These are phyloP conservation scores for Orbilia brochopaga DNA, from an alignment of 2,329 filamentous ascomycete species.

Conservation along the genomic window DNA sequence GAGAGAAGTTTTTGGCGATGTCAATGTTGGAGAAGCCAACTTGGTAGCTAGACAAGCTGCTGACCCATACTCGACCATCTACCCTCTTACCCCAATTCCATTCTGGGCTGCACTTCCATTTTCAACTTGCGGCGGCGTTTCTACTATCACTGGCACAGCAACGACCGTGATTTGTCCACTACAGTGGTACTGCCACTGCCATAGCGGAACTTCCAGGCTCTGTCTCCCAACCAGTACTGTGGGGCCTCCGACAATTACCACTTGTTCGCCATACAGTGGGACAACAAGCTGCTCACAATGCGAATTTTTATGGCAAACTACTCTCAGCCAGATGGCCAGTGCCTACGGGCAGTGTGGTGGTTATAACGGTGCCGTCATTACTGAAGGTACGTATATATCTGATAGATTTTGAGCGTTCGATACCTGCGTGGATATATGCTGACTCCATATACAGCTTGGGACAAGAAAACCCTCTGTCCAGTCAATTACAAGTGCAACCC, in stretches of 20 bases:
- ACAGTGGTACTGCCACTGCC: conserved; percentile 40
- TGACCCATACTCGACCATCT: conserved; percentile 48
- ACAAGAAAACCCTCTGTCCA: conserved; percentile 40
- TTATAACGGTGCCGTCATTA: conserved; percentile 23
- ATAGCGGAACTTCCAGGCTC: conserved; percentile 15
- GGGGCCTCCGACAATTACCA: conserved; percentile 25
- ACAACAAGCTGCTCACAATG: conserved; percentile 27
- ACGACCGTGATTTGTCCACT: conserved; percentile 44
- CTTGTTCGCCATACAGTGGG: conserved; percentile 38
- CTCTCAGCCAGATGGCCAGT: conserved; percentile 31
- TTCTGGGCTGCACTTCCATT: conserved; percentile 44
- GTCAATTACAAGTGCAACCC: conserved; percentile 48
- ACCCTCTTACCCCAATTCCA: conserved; percentile 40
- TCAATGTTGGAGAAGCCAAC: conserved; percentile 14
- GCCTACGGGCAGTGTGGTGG: conserved; percentile 43
- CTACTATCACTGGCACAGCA: conserved; percentile 18
- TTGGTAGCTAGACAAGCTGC: conserved; percentile 32
- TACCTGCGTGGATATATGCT: background rate
- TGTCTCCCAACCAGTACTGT: conserved; percentile 31
- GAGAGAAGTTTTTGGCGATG: conserved; percentile 44
- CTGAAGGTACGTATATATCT: conserved; percentile 18
- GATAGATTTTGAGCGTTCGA: background rate
- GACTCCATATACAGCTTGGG: conserved; percentile 23
- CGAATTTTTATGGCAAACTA: conserved; percentile 49
- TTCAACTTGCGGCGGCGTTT: conserved; percentile 26